A percentile compares a stretch with the other conserved stretches of the same genome.
phyloP scores from a whole-genome alignment of 2,329 filamentous ascomycete genomes.

The Fusarium marasasianum region DNA sequence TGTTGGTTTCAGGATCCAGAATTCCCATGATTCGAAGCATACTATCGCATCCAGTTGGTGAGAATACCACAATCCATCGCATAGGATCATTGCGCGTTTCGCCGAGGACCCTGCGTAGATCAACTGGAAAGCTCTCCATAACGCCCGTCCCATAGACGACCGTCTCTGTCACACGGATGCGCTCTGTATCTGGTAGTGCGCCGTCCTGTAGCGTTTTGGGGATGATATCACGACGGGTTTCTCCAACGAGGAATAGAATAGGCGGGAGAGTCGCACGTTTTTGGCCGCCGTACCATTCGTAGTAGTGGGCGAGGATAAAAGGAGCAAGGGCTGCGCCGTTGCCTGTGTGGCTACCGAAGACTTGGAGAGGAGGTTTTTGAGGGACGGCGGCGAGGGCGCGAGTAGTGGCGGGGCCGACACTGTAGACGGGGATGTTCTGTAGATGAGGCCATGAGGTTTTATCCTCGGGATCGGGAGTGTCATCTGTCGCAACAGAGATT shows the following conservation, averaged over 20 bases:
- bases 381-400: conserved; percentile 71
- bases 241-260: conserved; percentile 88
- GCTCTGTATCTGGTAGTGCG: conserved; percentile 55
- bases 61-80: conserved; percentile 82
- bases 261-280: conserved; percentile 61
- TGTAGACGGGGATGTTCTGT: conserved; percentile 72
- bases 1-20: conserved; percentile 58
- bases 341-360: conserved; percentile 84
- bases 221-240: conserved; percentile 89
- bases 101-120: conserved; percentile 66
- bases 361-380: conserved; percentile 62
- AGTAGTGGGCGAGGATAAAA: conserved; percentile 84
- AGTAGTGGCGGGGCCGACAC: conserved; percentile 83
- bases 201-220: conserved; percentile 77
- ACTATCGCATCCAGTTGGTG: conserved; percentile 70
- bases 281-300: conserved; percentile 56
- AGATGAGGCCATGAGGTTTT: conserved; percentile 60
- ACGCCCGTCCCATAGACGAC: conserved; percentile 89
- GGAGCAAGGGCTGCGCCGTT: conserved; percentile 82
- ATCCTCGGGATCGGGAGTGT: background rate
- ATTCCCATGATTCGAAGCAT: conserved; percentile 65
- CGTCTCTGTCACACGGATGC: conserved; percentile 78
- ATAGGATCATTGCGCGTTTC: conserved; percentile 51
- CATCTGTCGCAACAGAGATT: conserved; percentile 13
- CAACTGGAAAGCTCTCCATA: conserved; percentile 77